A percentile compares a stretch with the other conserved stretches of the same genome.
Conservation (phyloP, 2,329 filamentous ascomycete species). For the Colletotrichum abscissum region DNA sequence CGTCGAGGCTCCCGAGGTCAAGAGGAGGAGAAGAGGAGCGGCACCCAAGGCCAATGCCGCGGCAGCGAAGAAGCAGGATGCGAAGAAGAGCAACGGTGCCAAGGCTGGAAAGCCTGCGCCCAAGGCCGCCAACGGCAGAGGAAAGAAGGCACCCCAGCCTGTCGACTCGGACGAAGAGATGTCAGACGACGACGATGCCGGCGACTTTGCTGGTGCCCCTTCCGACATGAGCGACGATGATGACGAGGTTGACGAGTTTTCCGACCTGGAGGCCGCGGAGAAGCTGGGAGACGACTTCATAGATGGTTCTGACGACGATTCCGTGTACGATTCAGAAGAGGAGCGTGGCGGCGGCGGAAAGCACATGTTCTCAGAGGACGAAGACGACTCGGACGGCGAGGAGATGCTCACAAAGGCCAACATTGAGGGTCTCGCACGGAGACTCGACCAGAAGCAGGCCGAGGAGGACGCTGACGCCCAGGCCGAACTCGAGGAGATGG, state of each 20-base stretch:
- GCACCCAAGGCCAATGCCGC: constrained; percentile 47
- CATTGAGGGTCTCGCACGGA: constrained; percentile 89
- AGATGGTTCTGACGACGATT: constrained; percentile 63
- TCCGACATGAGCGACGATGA: constrained; percentile 56
- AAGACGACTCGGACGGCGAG: constrained; percentile 87
- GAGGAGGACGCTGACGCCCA: constrained; percentile 85
- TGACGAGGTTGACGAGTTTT: constrained; percentile 52
- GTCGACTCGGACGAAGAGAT: constrained; percentile 38
- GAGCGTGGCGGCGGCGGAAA: constrained; percentile 62
- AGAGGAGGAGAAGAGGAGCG: constrained; percentile 62
- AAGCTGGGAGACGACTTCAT: constrained; percentile 70
- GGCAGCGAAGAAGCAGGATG: constrained; percentile 45
- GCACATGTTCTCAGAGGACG: constrained; percentile 94
- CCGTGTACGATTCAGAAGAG: constrained; percentile 79
- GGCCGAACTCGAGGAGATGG: constrained; percentile 85
- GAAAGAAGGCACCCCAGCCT: constrained; percentile 41
- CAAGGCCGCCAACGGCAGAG: constrained; percentile 40
- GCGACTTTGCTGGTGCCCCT: constrained; percentile 50
- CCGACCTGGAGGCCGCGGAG: constrained; percentile 53
- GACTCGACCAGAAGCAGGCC: constrained; percentile 81
- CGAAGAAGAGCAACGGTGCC: constrained; percentile 47
- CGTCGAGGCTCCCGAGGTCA: constrained; percentile 69
- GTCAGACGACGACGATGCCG: constrained; percentile 43
- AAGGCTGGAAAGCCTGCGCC: constrained; percentile 36
- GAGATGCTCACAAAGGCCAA: constrained; percentile 95